These are phyloP conservation scores for Puya raimondii DNA, from an alignment of 176 grass and related monocot species.

Conservation along the genomic window DNA sequence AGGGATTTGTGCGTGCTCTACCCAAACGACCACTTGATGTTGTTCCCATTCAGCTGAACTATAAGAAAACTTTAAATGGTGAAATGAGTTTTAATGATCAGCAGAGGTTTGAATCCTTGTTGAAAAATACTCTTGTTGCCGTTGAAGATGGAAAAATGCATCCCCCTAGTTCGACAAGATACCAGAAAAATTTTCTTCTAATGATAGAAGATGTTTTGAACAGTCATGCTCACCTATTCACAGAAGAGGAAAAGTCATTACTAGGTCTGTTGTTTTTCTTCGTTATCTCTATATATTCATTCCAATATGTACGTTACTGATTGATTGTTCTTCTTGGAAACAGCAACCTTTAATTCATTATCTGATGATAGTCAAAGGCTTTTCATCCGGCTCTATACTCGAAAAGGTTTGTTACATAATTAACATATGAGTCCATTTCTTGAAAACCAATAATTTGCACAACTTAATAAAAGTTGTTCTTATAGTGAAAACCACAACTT, in stretches of 20 bases:
- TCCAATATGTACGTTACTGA: not conserved
- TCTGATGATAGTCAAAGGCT: conserved; percentile 68
- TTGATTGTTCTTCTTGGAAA: conserved; percentile 21
- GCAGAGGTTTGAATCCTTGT: conserved; percentile 36
- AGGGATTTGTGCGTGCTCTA: conserved; percentile 49
- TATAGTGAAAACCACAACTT: too few species aligned
- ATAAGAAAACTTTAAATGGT: conserved; percentile 36
- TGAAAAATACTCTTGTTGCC: conserved; percentile 37
- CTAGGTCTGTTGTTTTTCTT: conserved; percentile 41
- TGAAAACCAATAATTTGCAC: conserved; percentile 6
- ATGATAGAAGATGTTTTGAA: conserved; percentile 74
- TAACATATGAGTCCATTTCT: conserved; percentile 18
- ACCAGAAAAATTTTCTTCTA: conserved; percentile 63
- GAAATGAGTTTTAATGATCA: conserved; percentile 15
- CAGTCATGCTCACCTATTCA: conserved; percentile 64
- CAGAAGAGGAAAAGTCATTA: conserved; percentile 51
- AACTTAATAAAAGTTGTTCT: not conserved
- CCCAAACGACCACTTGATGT: conserved; percentile 41
- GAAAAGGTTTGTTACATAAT: conserved; percentile 59
- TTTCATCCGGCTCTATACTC: conserved; percentile 82
- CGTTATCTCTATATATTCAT: conserved; percentile 10
- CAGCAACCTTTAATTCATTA: conserved; percentile 63
- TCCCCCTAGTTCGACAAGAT: conserved; percentile 35
- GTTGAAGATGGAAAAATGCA: conserved; percentile 40
- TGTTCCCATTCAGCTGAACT: conserved; percentile 59